These are phyloP conservation scores for Dendrobium chrysotoxum DNA, from an alignment of 106 monocot genomes.

Conservation along the genomic window DNA sequence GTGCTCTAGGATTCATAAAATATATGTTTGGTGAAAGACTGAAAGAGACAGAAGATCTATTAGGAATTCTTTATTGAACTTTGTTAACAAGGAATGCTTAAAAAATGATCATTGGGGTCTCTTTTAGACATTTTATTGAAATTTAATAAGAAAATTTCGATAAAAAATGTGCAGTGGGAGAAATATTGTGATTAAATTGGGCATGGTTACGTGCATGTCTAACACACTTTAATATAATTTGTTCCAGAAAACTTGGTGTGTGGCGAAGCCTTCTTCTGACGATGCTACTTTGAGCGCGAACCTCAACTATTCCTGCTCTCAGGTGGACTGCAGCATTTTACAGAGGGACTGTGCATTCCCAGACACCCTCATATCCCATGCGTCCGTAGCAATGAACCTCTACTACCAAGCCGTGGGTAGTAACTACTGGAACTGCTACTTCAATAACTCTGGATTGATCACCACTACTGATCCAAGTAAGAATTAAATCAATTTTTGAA, in stretches of 20 bases:
- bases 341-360: slow-evolving; percentile 1
- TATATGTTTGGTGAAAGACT: too few relatives aligned
- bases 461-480: slow-evolving; percentile 15
- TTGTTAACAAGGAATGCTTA: too few relatives aligned
- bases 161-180: not conserved
- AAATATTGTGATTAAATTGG: not conserved
- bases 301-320: slow-evolving; percentile 12
- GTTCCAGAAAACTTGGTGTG: slow-evolving; percentile 23
- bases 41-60: too few relatives aligned
- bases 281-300: slow-evolving; percentile 8
- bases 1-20: too few relatives aligned
- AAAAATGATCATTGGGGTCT: not conserved
- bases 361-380: slow-evolving; percentile 20
- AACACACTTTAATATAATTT: not conserved
- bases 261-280: slow-evolving; percentile 15
- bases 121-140: not conserved
- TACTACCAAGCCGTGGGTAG: slow-evolving; percentile 20
- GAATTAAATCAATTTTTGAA: not conserved
- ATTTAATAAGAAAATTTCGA: too few relatives aligned
- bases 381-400: slow-evolving; percentile 24
- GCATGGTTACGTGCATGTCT: not conserved
- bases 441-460: slow-evolving; percentile 11
- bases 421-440: slow-evolving; percentile 20
- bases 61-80: too few relatives aligned
- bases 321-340: slow-evolving; percentile 15